Evolutionary conservation across 163 green algal species (phyloP), one percentile per base, ranked within the genome.

Genomic region (Scenedesmus sp.): DNA sequence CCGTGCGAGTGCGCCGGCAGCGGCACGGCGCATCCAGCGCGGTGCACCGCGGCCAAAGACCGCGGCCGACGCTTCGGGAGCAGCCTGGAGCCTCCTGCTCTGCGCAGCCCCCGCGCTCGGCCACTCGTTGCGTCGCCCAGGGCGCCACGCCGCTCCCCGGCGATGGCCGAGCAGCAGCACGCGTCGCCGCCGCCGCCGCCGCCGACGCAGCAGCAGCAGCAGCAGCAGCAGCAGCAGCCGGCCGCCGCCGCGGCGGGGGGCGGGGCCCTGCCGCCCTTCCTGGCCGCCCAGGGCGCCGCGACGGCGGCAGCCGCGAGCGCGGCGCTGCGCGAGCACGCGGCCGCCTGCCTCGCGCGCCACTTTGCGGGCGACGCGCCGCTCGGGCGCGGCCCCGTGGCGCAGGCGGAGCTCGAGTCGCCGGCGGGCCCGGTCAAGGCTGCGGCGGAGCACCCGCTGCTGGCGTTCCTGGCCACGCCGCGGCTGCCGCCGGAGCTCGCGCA

Each of bases 391-490:
- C 33, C 36, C 4, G 11, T 77, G 4, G 54, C 56, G 26, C 33
- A 56, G 44, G 69, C 54, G 20, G 54, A 77, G 54, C 54, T 45
- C 29, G 53, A 77, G 7, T 67, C 53, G 24, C 28, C 28, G 33
- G 24, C 62, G 14, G 69, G 69, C 18, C n/a, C 33, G 13, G 36
- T 67, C 13, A 77, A 77, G 31, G 67, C 51, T 28, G 29, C 31
- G 20, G 51, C 50, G 9, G 53, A 67, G 69, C 71, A 80, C 31
- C 71, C 58, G 10, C 71, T 80, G 47, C 17, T 63, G 31, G 45
- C 58, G 5, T 80, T 80, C 31, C 45, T 80, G 28, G 58, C 71
- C n/a, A 80, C 71, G 33, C 71, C 71, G n/a, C 71, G 50, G 58
- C 44, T 80, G 58, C 71, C 71, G n/a, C 71, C 71, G 44, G 71